phyloP scores from a whole-genome alignment of 2,329 filamentous ascomycete species.

The Fusarium miscanthi region DNA sequence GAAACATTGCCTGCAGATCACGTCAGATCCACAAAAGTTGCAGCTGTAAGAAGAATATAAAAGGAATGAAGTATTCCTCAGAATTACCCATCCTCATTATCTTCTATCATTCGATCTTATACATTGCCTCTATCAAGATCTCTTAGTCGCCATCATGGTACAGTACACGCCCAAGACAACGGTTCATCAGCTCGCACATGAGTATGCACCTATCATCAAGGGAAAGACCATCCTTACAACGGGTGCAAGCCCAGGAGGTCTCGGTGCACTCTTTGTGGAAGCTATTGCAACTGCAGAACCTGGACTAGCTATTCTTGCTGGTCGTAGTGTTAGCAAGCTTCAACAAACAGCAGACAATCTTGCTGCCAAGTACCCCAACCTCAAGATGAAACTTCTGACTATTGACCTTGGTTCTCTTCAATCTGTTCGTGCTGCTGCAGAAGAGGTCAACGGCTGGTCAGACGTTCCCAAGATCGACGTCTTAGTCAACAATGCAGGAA shows the following conservation, averaged over 20 bases:
- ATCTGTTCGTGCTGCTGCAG: constrained; percentile 2
- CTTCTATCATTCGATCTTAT: background rate
- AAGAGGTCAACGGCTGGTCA: background rate
- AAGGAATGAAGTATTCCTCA: background rate
- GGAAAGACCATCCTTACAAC: constrained; percentile 16
- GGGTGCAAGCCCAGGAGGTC: constrained; percentile 9
- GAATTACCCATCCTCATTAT: background rate
- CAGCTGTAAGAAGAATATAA: background rate
- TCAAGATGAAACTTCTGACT: background rate
- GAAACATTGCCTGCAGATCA: background rate
- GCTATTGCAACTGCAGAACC: constrained; percentile 4
- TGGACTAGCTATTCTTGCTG: background rate
- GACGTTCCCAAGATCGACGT: constrained; percentile 8
- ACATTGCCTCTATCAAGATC: background rate
- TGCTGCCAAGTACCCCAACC: background rate
- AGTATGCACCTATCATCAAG: constrained; percentile 7
- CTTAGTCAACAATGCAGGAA: constrained; percentile 5
- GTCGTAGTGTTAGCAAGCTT: constrained; percentile 5
- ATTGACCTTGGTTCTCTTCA: constrained; percentile 3
- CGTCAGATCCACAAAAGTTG: background rate
- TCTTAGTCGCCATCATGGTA: background rate
- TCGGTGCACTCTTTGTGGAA: background rate
- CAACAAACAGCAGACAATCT: constrained; percentile 7
- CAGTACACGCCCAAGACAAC: background rate
- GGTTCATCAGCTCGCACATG: constrained; percentile 1